Evolutionary conservation across 176 grass and related monocot genomes (phyloP).

Genomic region (Tillandsia leiboldiana): DNA sequence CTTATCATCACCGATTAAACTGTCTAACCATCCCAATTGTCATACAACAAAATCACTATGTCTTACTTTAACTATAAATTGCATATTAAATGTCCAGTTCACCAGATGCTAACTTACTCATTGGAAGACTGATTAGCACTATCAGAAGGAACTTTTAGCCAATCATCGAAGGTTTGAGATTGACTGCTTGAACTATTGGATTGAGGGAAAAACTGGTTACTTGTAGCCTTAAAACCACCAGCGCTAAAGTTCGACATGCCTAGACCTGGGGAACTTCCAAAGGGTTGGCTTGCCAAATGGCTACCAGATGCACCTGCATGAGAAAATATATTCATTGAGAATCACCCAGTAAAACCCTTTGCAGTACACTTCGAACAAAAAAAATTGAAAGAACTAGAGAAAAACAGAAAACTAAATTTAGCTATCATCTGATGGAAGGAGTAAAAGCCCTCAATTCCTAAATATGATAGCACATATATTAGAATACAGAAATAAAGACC

Average conservation of each 20-base stretch:
- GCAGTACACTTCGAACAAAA: not conserved
- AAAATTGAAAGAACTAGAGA: not conserved
- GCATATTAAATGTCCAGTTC: not conserved
- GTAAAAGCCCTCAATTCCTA: too few relatives aligned
- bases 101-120: conserved; percentile 28
- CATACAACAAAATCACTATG: not conserved
- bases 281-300: conserved; percentile 25
- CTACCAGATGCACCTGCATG: conserved; percentile 41
- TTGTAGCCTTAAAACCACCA: conserved; percentile 8
- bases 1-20: too few relatives aligned
- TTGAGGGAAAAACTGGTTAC: conserved; percentile 6
- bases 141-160: conserved; percentile 21
- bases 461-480: too few relatives aligned
- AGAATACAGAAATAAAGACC: too few relatives aligned
- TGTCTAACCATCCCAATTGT: not conserved
- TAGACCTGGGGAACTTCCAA: conserved; percentile 20
- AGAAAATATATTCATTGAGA: not conserved
- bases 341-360: too few relatives aligned
- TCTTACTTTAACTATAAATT: not conserved
- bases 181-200: conserved; percentile 33
- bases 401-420: not conserved
- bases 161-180: conserved; percentile 32
- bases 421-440: too few relatives aligned
- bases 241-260: conserved; percentile 23
- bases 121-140: conserved; percentile 8